Percentiles rank a stretch among this genome's conserved stretches.
These are phyloP conservation scores for Cucurbita argyrosperma DNA, from an alignment of 306 rosid species.

Conservation along the genomic window DNA sequence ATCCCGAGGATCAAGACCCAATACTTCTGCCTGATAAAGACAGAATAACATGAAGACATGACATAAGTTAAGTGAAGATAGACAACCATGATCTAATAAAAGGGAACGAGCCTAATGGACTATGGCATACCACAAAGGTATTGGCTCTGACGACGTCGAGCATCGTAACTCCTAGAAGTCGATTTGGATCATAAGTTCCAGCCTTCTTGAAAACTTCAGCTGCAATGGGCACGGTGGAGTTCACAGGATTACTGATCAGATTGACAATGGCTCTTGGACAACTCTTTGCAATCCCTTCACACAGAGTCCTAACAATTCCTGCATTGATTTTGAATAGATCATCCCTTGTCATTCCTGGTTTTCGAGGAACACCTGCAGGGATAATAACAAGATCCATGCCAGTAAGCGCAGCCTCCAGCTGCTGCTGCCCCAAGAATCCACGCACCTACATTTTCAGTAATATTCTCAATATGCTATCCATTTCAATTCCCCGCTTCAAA, in stretches of 20 bases:
- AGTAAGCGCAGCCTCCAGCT: conserved; percentile 77
- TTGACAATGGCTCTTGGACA: conserved; percentile 86
- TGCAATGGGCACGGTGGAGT: conserved; percentile 88
- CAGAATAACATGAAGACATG: background rate
- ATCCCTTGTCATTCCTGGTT: conserved; percentile 98
- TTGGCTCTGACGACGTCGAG: conserved; percentile 94
- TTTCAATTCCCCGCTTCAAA: background rate
- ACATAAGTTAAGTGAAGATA: background rate
- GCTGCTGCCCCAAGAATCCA: conserved; percentile 69
- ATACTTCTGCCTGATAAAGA: conserved; percentile 65
- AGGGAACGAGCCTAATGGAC: background rate
- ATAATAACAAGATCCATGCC: conserved; percentile 80
- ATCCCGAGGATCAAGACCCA: conserved; percentile 83
- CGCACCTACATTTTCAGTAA: conserved; percentile 41
- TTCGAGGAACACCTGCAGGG: conserved; percentile 91
- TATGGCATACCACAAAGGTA: conserved; percentile 68
- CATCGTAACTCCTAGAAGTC: conserved; percentile 79
- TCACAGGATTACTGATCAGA: conserved; percentile 94
- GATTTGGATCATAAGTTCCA: conserved; percentile 78
- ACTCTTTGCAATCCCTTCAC: conserved; percentile 65
- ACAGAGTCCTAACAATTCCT: conserved; percentile 78
- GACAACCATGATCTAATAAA: background rate
- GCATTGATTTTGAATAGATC: conserved; percentile 89
- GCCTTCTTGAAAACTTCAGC: conserved; percentile 94
- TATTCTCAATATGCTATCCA: background rate